Conservation (phyloP, 2,329 filamentous ascomycete genomes). For the Epichloe festucae region DNA sequence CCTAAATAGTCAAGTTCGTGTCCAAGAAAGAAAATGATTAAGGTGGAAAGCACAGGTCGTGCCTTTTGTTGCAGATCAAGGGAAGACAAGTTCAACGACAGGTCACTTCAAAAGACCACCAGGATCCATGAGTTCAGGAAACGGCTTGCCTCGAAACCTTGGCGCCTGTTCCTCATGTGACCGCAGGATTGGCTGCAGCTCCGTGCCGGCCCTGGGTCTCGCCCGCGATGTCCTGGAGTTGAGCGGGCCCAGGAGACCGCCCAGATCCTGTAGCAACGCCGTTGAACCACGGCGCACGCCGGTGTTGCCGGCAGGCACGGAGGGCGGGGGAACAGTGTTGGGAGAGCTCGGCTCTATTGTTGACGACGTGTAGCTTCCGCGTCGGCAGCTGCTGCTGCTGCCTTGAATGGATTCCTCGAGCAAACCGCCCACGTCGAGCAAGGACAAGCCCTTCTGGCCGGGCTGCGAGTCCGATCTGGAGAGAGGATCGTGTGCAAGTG, state of each 20-base stretch:
- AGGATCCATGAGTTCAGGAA: slow-evolving; percentile 24
- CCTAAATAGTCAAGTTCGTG: too few relatives aligned
- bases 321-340: slow-evolving; percentile 26
- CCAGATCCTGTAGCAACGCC: slow-evolving; percentile 45
- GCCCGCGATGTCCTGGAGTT: slow-evolving; percentile 19
- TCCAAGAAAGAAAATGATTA: too few relatives aligned
- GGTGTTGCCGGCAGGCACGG: slow-evolving; percentile 29
- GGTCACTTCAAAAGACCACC: slow-evolving; percentile 26
- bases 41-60: too few relatives aligned
- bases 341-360: slow-evolving; percentile 26
- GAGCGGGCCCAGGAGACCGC: slow-evolving; percentile 36
- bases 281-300: slow-evolving; percentile 42
- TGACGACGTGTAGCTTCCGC: slow-evolving; percentile 29
- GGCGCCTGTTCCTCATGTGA: slow-evolving; percentile 22
- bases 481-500: slow-evolving; percentile 24
- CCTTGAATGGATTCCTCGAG: slow-evolving; percentile 35
- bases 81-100: not conserved
- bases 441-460: slow-evolving; percentile 44
- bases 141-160: slow-evolving; percentile 17
- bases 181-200: slow-evolving; percentile 34
- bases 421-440: slow-evolving; percentile 75
- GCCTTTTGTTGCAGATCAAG: too few relatives aligned
- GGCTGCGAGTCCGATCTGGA: slow-evolving; percentile 13
- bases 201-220: slow-evolving; percentile 24
- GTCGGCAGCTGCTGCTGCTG: slow-evolving; percentile 21